Conservation (phyloP, 306 rosid species). For the Trifolium pratense region DNA sequence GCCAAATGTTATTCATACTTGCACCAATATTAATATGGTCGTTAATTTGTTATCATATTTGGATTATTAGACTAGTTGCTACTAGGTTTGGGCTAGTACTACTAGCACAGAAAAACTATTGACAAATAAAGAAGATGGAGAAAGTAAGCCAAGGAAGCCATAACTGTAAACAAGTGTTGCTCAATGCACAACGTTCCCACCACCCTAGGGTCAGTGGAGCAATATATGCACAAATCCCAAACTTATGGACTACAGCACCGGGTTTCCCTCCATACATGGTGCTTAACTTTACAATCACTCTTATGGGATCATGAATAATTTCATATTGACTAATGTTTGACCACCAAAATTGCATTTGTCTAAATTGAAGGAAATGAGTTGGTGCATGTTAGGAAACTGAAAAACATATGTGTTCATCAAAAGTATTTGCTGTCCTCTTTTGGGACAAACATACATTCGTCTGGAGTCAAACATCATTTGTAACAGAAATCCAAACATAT, state of each 20-base stretch:
- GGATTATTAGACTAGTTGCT: background rate
- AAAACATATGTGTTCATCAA: background rate
- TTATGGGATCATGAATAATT: background rate
- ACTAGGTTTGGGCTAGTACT: conserved; percentile 8
- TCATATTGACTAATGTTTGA: background rate
- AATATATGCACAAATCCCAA: conserved; percentile 1
- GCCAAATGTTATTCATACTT: conserved; percentile 22
- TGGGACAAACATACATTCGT: background rate
- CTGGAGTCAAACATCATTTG: too few species aligned
- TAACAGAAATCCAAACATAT: background rate
- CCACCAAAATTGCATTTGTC: background rate
- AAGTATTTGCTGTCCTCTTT: background rate
- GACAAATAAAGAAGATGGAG: conserved; percentile 2
- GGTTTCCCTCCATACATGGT: background rate
- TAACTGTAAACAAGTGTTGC: background rate
- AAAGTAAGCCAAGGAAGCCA: conserved; percentile 19
- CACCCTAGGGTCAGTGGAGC: background rate
- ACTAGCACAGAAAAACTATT: background rate
- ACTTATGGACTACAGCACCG: background rate
- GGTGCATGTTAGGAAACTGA: background rate
- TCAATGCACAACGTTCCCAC: conserved; percentile 18
- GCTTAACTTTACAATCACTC: conserved; percentile 12
- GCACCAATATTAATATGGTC: conserved; percentile 33
- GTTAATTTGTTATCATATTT: background rate
- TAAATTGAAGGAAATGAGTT: background rate